phyloP scores from a whole-genome alignment of 2,329 filamentous ascomycete genomes.

The Cladosporium sp. region DNA sequence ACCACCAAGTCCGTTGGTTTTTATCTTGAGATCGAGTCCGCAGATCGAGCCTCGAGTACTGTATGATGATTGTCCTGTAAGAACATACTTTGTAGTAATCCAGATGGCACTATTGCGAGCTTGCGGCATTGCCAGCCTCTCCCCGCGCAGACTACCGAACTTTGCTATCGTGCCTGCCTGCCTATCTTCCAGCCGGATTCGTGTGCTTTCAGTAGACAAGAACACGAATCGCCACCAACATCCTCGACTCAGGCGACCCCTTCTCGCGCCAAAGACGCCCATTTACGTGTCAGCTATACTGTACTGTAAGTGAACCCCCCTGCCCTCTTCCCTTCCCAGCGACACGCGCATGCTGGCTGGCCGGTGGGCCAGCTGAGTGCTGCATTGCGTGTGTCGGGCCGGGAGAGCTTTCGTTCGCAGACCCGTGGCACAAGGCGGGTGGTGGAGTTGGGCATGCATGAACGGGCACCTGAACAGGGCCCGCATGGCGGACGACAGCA shows the following conservation, averaged over 20 bases:
- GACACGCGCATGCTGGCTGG: conserved; percentile 4
- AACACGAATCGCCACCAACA: conserved; percentile 1
- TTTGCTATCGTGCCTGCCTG: conserved; percentile 2
- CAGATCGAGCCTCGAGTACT: not conserved
- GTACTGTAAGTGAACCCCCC: conserved; percentile 7
- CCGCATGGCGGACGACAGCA: not conserved
- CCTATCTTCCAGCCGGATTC: not conserved
- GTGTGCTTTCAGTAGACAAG: not conserved
- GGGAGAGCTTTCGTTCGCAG: conserved; percentile 6
- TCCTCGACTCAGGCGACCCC: not conserved
- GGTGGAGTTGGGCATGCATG: conserved; percentile 8
- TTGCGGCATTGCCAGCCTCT: not conserved
- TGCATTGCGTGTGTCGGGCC: not conserved
- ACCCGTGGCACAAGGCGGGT: not conserved
- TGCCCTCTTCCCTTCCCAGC: conserved; percentile 4
- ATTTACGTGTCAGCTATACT: conserved; percentile 3
- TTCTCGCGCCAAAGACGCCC: not conserved
- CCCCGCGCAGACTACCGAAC: conserved; percentile 7
- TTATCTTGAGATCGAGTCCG: not conserved
- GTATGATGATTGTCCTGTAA: not conserved
- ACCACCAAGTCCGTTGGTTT: not conserved
- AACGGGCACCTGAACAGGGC: conserved; percentile 4
- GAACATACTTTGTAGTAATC: not conserved
- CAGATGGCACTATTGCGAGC: not conserved
- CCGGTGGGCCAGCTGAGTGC: conserved; percentile 6